These are phyloP conservation scores for Coniochaeta sp. DNA, from an alignment of 2,329 filamentous ascomycete species.

Conservation along the genomic window DNA sequence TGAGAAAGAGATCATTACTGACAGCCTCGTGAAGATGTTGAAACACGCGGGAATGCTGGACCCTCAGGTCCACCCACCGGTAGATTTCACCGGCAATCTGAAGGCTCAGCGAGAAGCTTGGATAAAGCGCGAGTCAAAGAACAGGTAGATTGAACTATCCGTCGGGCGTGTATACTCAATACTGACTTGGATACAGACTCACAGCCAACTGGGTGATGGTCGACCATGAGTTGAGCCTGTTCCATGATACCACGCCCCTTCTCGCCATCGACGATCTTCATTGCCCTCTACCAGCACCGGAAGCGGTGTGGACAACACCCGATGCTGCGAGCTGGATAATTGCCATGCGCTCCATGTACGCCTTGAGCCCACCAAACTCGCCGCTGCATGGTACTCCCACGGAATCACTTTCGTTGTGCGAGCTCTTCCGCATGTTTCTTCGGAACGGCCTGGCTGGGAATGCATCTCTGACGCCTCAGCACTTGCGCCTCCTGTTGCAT, in stretches of 20 bases:
- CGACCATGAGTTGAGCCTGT: slow-evolving; percentile 63
- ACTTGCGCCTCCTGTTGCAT: slow-evolving; percentile 61
- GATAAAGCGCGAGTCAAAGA: slow-evolving; percentile 57
- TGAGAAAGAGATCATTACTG: neutral
- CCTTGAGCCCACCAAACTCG: slow-evolving; percentile 44
- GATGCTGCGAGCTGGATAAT: slow-evolving; percentile 52
- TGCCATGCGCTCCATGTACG: slow-evolving; percentile 51
- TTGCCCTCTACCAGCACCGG: slow-evolving; percentile 55
- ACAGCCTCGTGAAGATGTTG: slow-evolving; percentile 44
- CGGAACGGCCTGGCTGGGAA: slow-evolving; percentile 52
- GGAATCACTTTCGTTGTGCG: slow-evolving; percentile 52
- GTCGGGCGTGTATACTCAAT: neutral
- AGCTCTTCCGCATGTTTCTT: slow-evolving; percentile 62
- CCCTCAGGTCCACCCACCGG: slow-evolving; percentile 24
- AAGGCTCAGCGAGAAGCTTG: slow-evolving; percentile 56
- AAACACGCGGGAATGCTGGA: slow-evolving; percentile 63
- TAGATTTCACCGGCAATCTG: slow-evolving; percentile 28
- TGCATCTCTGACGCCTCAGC: slow-evolving; percentile 37
- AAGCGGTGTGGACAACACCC: slow-evolving; percentile 56
- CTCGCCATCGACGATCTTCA: slow-evolving; percentile 60
- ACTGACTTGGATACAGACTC: slow-evolving; percentile 36
- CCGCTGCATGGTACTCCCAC: slow-evolving; percentile 40
- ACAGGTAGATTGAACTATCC: slow-evolving; percentile 36
- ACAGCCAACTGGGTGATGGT: slow-evolving; percentile 73
- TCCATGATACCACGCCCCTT: slow-evolving; percentile 55